phyloP scores from a whole-genome alignment of 768 basidiomycete species.

The Melanogaster broomeanus region DNA sequence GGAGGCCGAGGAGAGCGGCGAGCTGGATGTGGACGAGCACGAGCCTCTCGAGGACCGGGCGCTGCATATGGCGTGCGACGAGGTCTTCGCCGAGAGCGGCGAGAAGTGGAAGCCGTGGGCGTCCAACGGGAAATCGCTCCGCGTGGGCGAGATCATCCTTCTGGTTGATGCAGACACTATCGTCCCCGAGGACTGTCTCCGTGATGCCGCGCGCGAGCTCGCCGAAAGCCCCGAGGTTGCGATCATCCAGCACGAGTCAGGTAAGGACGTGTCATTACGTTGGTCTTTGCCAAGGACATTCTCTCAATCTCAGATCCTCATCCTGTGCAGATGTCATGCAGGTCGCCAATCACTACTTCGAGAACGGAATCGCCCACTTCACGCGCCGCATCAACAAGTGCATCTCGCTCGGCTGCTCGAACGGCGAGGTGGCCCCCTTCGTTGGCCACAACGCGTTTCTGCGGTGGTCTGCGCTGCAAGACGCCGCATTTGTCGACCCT shows the following conservation, averaged over 20 bases:
- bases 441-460: slow-evolving; percentile 91
- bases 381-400: slow-evolving; percentile 85
- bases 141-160: slow-evolving; percentile 79
- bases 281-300: slow-evolving; percentile 18
- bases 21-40: slow-evolving; percentile 37
- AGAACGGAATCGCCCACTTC: slow-evolving; percentile 89
- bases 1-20: slow-evolving; percentile 44
- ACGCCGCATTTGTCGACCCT: slow-evolving; percentile 71
- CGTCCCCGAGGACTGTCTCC: slow-evolving; percentile 88
- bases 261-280: slow-evolving; percentile 50
- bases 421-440: slow-evolving; percentile 77
- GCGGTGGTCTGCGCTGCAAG: slow-evolving; percentile 87
- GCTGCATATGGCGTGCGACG: slow-evolving; percentile 72
- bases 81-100: slow-evolving; percentile 61
- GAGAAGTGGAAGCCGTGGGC: slow-evolving; percentile 73
- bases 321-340: slow-evolving; percentile 92
- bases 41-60: slow-evolving; percentile 70
- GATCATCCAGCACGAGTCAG: slow-evolving; percentile 90
- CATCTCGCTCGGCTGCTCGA: slow-evolving; percentile 77
- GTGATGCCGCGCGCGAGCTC: slow-evolving; percentile 87
- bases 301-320: neutral
- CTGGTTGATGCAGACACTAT: slow-evolving; percentile 88
- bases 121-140: slow-evolving; percentile 69
- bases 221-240: slow-evolving; percentile 60
- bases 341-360: slow-evolving; percentile 87